These are phyloP conservation scores for Ailanthus altissimus DNA, from an alignment of 345 rosid species.

Conservation along the genomic window DNA sequence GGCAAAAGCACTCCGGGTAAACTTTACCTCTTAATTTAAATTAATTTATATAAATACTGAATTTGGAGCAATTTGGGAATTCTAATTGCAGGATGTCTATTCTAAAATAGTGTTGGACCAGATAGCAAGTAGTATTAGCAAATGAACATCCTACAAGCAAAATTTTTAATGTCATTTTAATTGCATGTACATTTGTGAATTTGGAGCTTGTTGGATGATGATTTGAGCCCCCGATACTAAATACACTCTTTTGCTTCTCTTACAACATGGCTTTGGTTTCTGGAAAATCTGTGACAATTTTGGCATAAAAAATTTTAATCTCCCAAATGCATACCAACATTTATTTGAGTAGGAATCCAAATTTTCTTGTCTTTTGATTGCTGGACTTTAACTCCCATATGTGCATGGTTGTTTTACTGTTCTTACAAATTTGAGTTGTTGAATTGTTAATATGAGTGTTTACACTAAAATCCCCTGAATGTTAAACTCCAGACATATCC, in stretches of 20 bases:
- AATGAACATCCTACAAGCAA: background rate
- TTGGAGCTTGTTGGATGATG: background rate
- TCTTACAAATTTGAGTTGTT: constrained; percentile 2
- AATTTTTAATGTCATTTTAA: constrained; percentile 1
- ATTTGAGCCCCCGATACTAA: background rate
- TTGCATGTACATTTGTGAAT: background rate
- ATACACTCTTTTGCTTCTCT: background rate
- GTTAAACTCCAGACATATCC: background rate
- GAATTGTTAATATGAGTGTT: background rate
- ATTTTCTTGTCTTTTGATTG: background rate
- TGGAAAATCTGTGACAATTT: too few species aligned
- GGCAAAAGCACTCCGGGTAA: constrained; percentile 85
- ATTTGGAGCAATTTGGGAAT: background rate
- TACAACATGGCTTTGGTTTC: background rate
- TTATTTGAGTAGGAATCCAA: too few species aligned
- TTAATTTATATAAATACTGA: too few species aligned
- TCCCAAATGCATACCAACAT: too few species aligned
- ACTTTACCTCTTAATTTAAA: constrained; percentile 13
- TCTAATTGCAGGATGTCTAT: background rate
- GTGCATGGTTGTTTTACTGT: background rate
- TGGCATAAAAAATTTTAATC: too few species aligned
- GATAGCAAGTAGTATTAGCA: background rate
- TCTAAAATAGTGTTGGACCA: background rate
- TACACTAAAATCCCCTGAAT: background rate
- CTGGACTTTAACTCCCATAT: background rate